phyloP scores from a whole-genome alignment of 371 early-diverging fungal species.

The Batkoa obscura region DNA sequence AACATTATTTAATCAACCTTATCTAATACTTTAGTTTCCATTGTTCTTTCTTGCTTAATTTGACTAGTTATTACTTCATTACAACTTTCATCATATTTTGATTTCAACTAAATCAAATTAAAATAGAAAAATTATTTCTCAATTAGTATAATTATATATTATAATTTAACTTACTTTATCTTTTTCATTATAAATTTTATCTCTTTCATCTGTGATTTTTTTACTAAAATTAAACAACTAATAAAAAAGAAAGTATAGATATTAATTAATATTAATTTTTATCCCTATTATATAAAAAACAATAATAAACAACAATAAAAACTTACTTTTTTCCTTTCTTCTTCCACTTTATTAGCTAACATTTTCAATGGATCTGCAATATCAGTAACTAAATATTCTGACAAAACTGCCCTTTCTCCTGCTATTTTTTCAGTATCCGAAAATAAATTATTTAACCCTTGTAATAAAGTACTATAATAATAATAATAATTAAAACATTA shows the following conservation, averaged over 20 bases:
- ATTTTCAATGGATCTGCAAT: constrained; percentile 37
- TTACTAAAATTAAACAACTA: background rate
- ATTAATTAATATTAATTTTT: no score
- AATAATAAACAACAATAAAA: no score
- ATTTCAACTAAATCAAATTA: constrained; percentile 17
- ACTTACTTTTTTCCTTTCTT: constrained; percentile 50
- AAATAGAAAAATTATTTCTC: no score
- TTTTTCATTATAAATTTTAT: constrained; percentile 39
- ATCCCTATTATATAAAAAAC: no score
- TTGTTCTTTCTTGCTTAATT: constrained; percentile 23
- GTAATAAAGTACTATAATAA: constrained; percentile 19
- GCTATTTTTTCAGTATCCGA: constrained; percentile 33
- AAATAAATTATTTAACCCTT: constrained; percentile 38
- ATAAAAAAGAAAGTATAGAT: constrained; percentile 7
- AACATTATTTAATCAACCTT: constrained; percentile 14
- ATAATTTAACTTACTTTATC: constrained; percentile 26
- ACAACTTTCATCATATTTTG: constrained; percentile 49
- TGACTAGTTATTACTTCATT: constrained; percentile 34
- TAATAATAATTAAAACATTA: background rate
- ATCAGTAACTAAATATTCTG: constrained; percentile 28
- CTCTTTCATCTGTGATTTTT: constrained; percentile 23
- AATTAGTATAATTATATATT: no score
- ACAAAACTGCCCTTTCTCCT: constrained; percentile 24
- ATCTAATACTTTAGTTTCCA: constrained; percentile 29
- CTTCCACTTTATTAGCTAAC: constrained; percentile 36